Percentiles rank a stretch among this genome's conserved stretches.
Conservation (phyloP, 1,284 basidiomycete species). For the Ceratobasidium sp. region DNA sequence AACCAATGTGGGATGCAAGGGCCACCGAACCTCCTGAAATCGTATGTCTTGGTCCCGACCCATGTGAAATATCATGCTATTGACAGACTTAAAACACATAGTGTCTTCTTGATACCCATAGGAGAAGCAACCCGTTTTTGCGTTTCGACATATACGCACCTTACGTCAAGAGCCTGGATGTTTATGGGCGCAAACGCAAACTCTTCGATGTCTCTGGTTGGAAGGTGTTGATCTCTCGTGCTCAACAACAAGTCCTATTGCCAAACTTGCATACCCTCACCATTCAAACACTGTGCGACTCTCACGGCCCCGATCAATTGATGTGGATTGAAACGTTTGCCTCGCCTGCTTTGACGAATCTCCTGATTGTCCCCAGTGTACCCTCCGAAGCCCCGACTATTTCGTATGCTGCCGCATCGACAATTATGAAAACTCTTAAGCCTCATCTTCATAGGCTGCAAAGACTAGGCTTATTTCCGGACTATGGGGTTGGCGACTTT, state of each 20-base stretch:
- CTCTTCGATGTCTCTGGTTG: neutral
- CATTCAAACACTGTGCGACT: neutral
- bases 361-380: neutral
- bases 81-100: neutral
- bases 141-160: slow-evolving; percentile 25
- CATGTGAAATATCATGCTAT: no score
- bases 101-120: neutral
- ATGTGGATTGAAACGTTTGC: slow-evolving; percentile 6
- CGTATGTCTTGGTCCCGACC: no score
- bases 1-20: no score
- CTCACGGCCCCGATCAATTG: neutral
- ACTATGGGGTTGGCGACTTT: neutral
- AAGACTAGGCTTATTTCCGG: neutral
- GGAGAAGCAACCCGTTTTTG: neutral
- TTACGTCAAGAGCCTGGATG: neutral
- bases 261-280: neutral
- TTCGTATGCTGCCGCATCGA: neutral
- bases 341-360: neutral
- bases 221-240: neutral
- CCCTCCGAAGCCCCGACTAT: neutral
- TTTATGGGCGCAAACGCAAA: neutral
- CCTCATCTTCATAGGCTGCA: neutral
- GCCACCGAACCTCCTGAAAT: no score
- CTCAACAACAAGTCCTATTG: neutral
- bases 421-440: neutral